Evolutionary conservation across 805 yeast species (phyloP).

Genomic region (Candida broadrunensis): DNA sequence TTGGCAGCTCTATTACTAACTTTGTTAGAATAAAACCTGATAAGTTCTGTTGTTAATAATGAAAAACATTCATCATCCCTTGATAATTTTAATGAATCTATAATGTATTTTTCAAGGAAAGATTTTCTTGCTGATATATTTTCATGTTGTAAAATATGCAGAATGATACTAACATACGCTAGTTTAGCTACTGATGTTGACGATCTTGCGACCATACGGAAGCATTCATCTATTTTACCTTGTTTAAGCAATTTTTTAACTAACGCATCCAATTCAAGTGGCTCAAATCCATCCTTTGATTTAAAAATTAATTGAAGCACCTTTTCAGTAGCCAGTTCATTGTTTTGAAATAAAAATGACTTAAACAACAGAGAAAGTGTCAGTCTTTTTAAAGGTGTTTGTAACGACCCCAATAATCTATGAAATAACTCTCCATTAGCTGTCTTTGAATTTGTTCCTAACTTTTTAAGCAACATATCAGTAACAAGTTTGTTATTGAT

Average conservation of each 20-base stretch:
- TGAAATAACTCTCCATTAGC: constrained; percentile 11
- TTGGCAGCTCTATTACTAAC: constrained; percentile 16
- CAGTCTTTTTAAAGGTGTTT: constrained; percentile 30
- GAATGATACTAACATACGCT: constrained; percentile 23
- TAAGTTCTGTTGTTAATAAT: constrained; percentile 14
- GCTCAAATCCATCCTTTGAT: constrained; percentile 22
- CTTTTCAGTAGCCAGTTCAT: constrained; percentile 25
- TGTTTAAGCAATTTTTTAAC: constrained; percentile 22
- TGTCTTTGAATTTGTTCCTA: constrained; percentile 6
- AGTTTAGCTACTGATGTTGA: constrained; percentile 18
- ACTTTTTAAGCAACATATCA: constrained; percentile 7
- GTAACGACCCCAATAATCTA: constrained; percentile 16
- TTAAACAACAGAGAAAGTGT: constrained; percentile 30
- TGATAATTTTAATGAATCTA: constrained; percentile 5
- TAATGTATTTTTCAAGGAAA: neutral
- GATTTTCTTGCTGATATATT: neutral
- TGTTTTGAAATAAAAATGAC: constrained; percentile 23
- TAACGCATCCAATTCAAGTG: constrained; percentile 25
- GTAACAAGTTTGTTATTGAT: neutral
- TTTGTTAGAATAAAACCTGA: constrained; percentile 12
- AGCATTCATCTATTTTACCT: constrained; percentile 20
- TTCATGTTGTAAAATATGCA: constrained; percentile 6
- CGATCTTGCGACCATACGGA: constrained; percentile 17
- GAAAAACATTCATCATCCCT: constrained; percentile 11
- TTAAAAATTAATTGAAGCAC: constrained; percentile 26